These are phyloP conservation scores for Colletotrichum destructivum DNA, from an alignment of 2,329 filamentous ascomycete genomes.

Conservation along the genomic window DNA sequence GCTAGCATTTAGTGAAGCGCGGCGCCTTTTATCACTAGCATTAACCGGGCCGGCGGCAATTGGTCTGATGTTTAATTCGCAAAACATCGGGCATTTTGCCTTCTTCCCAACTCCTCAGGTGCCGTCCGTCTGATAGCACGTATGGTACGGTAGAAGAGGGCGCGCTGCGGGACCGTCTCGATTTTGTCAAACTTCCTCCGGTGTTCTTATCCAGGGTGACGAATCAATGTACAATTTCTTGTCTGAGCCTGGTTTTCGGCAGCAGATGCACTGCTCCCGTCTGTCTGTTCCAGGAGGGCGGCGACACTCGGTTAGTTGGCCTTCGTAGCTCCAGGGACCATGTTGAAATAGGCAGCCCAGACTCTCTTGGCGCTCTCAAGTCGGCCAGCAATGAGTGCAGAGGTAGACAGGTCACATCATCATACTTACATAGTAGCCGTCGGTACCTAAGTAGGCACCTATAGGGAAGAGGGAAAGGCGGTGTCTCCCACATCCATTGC, in stretches of 20 bases:
- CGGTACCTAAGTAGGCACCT: neutral
- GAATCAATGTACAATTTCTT: constrained; percentile 19
- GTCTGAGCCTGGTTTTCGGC: constrained; percentile 1
- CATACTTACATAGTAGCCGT: too few species aligned
- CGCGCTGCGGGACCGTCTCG: constrained; percentile 1
- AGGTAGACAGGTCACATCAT: neutral
- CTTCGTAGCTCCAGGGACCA: constrained; percentile 12
- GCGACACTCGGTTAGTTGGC: constrained; percentile 3
- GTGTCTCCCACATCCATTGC: constrained; percentile 25
- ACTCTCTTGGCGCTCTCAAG: constrained; percentile 11
- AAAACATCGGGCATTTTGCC: neutral
- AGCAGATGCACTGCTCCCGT: constrained; percentile 2
- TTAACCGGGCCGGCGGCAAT: constrained; percentile 15
- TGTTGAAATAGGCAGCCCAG: constrained; percentile 7
- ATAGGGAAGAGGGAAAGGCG: constrained; percentile 23
- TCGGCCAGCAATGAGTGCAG: constrained; percentile 26
- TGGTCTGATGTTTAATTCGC: constrained; percentile 31
- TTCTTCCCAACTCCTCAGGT: neutral
- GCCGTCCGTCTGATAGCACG: neutral
- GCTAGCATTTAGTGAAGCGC: constrained; percentile 20
- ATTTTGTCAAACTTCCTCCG: neutral
- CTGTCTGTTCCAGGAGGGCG: constrained; percentile 9
- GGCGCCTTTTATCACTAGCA: constrained; percentile 29
- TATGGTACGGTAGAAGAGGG: neutral
- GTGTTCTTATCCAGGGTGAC: neutral